These are phyloP conservation scores for Lactuca sativa DNA, from an alignment of 129 eudicot genomes.

Conservation along the genomic window DNA sequence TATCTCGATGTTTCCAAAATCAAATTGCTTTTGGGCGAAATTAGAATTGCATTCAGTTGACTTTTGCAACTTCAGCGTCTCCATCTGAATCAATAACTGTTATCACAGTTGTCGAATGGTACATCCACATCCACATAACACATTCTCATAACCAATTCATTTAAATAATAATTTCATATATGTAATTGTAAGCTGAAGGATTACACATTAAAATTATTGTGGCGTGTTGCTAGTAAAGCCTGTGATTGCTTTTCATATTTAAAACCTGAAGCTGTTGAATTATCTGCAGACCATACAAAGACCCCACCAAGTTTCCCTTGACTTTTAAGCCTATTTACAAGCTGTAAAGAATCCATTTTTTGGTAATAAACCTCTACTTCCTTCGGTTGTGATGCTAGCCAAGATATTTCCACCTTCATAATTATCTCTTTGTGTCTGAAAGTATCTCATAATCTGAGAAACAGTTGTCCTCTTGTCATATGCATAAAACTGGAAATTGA, in stretches of 20 bases:
- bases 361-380: conserved; percentile 47
- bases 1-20: too few species aligned
- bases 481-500: conserved; percentile 79
- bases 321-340: conserved; percentile 39
- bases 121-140: neutral
- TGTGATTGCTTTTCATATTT: conserved; percentile 37
- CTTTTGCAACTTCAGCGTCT: too few species aligned
- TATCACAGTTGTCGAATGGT: too few species aligned
- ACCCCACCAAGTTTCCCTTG: conserved; percentile 42
- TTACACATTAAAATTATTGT: neutral
- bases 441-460: conserved; percentile 40
- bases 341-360: conserved; percentile 45
- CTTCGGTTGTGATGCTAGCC: conserved; percentile 42
- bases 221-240: conserved; percentile 9
- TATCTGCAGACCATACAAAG: conserved; percentile 47
- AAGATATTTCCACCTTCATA: conserved; percentile 49
- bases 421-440: conserved; percentile 38
- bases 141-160: neutral
- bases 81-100: too few species aligned
- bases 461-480: conserved; percentile 60
- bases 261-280: conserved; percentile 42
- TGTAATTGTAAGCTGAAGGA: too few species aligned
- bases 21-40: too few species aligned
- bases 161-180: too few species aligned
- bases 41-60: too few species aligned